Evolutionary conservation across 2,329 filamentous ascomycete genomes (phyloP), one percentile per base, ranked within the genome.

Genomic region (Pseudogymnoascus verrucosus): DNA sequence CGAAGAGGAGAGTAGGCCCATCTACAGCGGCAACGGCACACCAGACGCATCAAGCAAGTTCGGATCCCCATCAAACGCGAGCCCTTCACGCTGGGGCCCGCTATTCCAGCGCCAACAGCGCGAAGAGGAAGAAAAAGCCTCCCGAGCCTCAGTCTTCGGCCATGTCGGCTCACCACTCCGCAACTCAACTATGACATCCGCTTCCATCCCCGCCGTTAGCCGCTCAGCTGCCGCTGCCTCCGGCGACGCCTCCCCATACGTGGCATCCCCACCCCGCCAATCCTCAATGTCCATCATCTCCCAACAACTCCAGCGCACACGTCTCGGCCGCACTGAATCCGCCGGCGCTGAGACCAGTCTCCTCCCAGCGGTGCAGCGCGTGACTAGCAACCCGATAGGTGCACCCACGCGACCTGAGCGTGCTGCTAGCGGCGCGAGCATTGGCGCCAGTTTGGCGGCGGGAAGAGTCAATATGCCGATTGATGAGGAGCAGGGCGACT

Each of bases 121-220:
- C 62, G 84, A 87, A 59, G 84, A 86, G 59, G 72, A 74, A 65
- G 71, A 73, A 34, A 67, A 66, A 23, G 80, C 81, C 60, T 71
- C 68, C 70, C 74, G 63, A 6, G 74, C 77, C 3, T 86, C 84
- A n/a, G 82, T 79, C 3, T 88, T 88, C 71, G 85, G 85, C 6
- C 85, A 88, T 67, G 85, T 88, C 37, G 85, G 85, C 19, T 87
- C 84, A 66, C 85, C 85, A 14, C 76, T 88, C 64, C 82, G 85
- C 16, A 87, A 86, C 71, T 87, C 85, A 7, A 81, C 82, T 51
- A 77, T 88, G 7, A 83, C 83, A 7, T 74, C 76, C 28, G 73
- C 76, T 63, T 73, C 78, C 10, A 75, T 78, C 19, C 77, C 76
- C 47, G 26, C 51, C 51, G 51, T 57, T 34, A 57, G 51, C 51